Evolutionary conservation across 2,329 filamentous ascomycete species (phyloP).

Genomic region (Clonostachys chloroleuca): DNA sequence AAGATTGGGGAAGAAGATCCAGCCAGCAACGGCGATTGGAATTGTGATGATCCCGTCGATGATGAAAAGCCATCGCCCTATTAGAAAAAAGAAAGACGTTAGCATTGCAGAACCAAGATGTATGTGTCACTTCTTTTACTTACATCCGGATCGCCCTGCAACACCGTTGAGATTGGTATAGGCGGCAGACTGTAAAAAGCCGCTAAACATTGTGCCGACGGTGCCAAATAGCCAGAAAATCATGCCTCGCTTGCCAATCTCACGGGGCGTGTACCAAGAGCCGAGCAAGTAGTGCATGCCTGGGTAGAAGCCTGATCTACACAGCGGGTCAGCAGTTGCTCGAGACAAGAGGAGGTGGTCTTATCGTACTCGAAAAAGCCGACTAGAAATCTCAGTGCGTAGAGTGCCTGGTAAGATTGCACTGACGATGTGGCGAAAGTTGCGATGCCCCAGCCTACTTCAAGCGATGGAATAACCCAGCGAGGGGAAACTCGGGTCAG

Average conservation of each 20-base stretch:
- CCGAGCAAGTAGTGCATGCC: constrained; percentile 26
- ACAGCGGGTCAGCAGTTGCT: constrained; percentile 24
- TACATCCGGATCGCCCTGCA: constrained; percentile 23
- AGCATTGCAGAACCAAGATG: too few species aligned
- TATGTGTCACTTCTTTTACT: neutral
- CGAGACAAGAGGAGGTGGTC: constrained; percentile 10
- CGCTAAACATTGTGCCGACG: constrained; percentile 51
- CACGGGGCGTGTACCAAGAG: constrained; percentile 46
- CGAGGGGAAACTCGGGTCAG: constrained; percentile 26
- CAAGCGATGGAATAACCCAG: constrained; percentile 16
- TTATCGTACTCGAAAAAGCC: constrained; percentile 15
- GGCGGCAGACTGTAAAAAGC: constrained; percentile 44
- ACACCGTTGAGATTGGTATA: constrained; percentile 32
- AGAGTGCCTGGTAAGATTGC: constrained; percentile 13
- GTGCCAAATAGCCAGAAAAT: constrained; percentile 54
- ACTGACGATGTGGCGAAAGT: constrained; percentile 15
- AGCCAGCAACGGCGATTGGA: constrained; percentile 46
- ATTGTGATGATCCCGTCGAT: constrained; percentile 48
- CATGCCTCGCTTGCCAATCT: constrained; percentile 53
- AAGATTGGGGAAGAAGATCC: constrained; percentile 42
- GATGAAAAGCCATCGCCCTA: constrained; percentile 36
- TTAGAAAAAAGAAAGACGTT: neutral
- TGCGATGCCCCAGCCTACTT: constrained; percentile 16
- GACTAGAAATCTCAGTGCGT: constrained; percentile 12
- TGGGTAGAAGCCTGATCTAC: constrained; percentile 12